Conservation (phyloP, 352 stramenopile genomes). For the Globisporangium polare region DNA sequence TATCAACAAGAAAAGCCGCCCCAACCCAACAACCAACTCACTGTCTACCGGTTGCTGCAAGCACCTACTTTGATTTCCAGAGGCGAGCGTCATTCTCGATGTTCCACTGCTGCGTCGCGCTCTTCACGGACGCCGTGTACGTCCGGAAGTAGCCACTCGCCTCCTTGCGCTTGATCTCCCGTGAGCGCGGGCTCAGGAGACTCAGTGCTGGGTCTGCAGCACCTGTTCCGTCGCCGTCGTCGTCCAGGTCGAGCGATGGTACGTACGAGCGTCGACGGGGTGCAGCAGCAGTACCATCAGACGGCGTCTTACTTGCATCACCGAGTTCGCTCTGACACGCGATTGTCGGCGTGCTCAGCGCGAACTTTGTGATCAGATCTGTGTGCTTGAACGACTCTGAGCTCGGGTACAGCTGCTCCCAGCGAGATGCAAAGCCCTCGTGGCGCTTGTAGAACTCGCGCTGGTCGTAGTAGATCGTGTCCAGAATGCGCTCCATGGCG, state of each 20-base stretch:
- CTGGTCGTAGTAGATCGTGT: constrained; percentile 72
- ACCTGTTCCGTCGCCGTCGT: constrained; percentile 12
- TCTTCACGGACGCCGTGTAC: constrained; percentile 32
- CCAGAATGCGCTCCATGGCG: constrained; percentile 51
- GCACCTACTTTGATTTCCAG: constrained; percentile 12
- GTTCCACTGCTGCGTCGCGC: constrained; percentile 42
- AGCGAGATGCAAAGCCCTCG: constrained; percentile 35
- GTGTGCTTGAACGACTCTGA: constrained; percentile 22
- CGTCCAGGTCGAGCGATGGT: constrained; percentile 23
- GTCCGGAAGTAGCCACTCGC: constrained; percentile 24
- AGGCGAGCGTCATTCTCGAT: constrained; percentile 42
- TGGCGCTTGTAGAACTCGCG: constrained; percentile 38
- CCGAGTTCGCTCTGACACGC: constrained; percentile 14
- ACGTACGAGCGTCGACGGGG: constrained; percentile 17
- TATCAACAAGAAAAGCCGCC: background rate
- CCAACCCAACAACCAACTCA: too few species aligned
- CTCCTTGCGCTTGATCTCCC: constrained; percentile 21
- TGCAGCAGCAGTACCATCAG: background rate
- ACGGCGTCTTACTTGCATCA: background rate
- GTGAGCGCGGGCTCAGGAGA: constrained; percentile 18
- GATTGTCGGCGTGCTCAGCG: constrained; percentile 33
- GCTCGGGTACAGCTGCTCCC: constrained; percentile 35
- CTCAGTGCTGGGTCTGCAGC: background rate
- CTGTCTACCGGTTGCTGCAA: background rate
- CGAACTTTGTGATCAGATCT: constrained; percentile 27